Evolutionary conservation across 2,329 filamentous ascomycete genomes (phyloP).

Genomic region (Alternaria triticimaculans): DNA sequence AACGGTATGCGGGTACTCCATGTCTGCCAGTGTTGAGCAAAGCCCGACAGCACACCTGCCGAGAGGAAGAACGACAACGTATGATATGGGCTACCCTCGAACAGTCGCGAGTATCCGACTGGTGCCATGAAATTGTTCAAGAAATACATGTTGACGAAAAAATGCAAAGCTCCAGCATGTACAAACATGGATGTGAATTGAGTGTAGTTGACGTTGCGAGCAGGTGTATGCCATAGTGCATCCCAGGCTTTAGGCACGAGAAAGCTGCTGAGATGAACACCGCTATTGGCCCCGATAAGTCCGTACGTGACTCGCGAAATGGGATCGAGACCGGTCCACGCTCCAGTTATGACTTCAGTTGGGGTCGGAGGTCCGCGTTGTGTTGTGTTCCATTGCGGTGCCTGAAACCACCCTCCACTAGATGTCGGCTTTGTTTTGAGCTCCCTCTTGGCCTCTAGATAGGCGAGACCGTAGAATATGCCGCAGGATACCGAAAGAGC

Average conservation of each 20-base stretch:
- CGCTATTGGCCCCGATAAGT: constrained; percentile 38
- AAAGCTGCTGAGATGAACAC: constrained; percentile 36
- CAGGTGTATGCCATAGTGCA: constrained; percentile 40
- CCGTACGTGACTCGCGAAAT: constrained; percentile 36
- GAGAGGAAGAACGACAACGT: constrained; percentile 40
- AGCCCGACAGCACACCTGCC: constrained; percentile 38
- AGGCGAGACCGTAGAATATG: constrained; percentile 38
- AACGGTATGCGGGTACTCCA: constrained; percentile 25
- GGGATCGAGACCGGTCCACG: constrained; percentile 33
- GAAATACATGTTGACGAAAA: constrained; percentile 27
- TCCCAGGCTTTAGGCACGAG: constrained; percentile 32
- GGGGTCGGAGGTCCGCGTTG: constrained; percentile 30
- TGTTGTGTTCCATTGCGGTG: constrained; percentile 23
- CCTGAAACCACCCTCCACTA: constrained; percentile 20
- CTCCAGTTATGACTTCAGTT: constrained; percentile 32
- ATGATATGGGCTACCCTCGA: constrained; percentile 41
- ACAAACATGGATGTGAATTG: constrained; percentile 41
- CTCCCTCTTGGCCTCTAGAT: constrained; percentile 36
- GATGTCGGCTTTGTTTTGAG: constrained; percentile 22
- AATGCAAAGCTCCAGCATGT: constrained; percentile 24
- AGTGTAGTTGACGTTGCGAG: constrained; percentile 37
- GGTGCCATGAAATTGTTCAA: constrained; percentile 41
- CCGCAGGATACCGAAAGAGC: constrained; percentile 34
- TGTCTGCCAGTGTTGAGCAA: constrained; percentile 37
- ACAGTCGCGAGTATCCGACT: constrained; percentile 36